Conservation (phyloP, 352 stramenopile species). For the Globisporangium nunn region DNA sequence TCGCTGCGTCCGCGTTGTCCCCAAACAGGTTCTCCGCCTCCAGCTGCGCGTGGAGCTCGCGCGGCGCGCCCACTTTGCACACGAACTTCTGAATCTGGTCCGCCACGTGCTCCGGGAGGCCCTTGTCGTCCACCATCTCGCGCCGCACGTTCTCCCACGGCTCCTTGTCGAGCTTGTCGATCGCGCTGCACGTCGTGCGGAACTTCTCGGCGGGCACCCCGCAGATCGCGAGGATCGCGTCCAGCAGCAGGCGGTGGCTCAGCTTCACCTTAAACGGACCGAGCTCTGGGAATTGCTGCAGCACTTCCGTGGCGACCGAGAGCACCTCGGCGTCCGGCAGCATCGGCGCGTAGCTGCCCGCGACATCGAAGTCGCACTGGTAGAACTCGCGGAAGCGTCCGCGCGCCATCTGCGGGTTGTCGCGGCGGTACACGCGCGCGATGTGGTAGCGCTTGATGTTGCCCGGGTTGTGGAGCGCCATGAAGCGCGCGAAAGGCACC, state of each 20-base stretch:
- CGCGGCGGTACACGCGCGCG: constrained; percentile 94
- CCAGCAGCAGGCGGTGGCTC: constrained; percentile 95
- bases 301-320: constrained; percentile 90
- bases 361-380: constrained; percentile 99
- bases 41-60: constrained; percentile 77
- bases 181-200: constrained; percentile 95
- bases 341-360: constrained; percentile 93
- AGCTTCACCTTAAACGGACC: constrained; percentile 96
- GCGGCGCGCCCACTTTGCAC: constrained; percentile 81
- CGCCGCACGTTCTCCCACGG: constrained; percentile 84
- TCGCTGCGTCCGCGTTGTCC: constrained; percentile 75
- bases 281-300: constrained; percentile 83
- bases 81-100: constrained; percentile 95
- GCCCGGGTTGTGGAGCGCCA: constrained; percentile 94
- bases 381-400: constrained; percentile 99
- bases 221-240: constrained; percentile 97
- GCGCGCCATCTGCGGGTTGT: constrained; percentile 92
- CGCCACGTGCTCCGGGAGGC: constrained; percentile 83
- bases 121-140: constrained; percentile 98
- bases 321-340: constrained; percentile 96
- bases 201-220: constrained; percentile 96
- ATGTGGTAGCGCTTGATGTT: constrained; percentile 99
- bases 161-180: constrained; percentile 99
- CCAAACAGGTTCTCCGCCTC: constrained; percentile 85
- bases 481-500: constrained; percentile 97